Base-by-base conservation (phyloP, 116 monocot genomes). In the Posidonia oceanica region DNA sequence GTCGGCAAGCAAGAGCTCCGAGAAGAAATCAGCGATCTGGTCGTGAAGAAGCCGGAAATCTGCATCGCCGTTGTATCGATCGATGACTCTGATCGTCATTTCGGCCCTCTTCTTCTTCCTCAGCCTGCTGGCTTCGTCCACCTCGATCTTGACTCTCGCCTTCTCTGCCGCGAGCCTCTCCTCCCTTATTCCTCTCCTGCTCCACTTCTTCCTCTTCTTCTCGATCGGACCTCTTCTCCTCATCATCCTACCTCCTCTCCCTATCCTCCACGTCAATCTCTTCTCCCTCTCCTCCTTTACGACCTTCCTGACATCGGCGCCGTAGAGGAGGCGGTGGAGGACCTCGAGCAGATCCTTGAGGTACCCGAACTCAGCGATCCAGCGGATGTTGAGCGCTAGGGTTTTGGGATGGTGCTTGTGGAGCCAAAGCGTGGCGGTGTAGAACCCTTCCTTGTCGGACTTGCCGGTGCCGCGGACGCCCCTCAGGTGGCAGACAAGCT, bases 401-500 rank as follows among this genome's bases (percentile, higher is more conserved):
- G 88, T 88, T 58, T 77, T 79, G 14, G 88, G 88, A 68, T 88
- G 88, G 66, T 80, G 75, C 3, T 20, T 3, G 52, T 84, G 84
- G n/a, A 88, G 77, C 88, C 85, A 84, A 7, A 84, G 77, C 6
- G 78, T 82, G 29, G 82, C 42, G 73, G 88, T 13, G 71, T 88
- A 88, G 75, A 88, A 88, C 15, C 84, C 80, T 54, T 80, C 77
- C 36, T 70, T 74, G 54, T 88, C 88, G 54, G 78, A 78, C 71
- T 88, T 88, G 2, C 88, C 85, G 44, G 78, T 78, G 75, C 84
- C 88, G 44, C 87, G 87, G 42, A 87, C 84, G 58, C 87, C 84
- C 4, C 88, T 72, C 37, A 88, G 85, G 60, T 88, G 67, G 71
- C 77, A 74, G 36, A 82, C 67, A 64, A 88, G 82, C 64, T 72